Base-by-base conservation (phyloP, 2,329 filamentous ascomycete genomes). In the Diaporthe sp. region DNA sequence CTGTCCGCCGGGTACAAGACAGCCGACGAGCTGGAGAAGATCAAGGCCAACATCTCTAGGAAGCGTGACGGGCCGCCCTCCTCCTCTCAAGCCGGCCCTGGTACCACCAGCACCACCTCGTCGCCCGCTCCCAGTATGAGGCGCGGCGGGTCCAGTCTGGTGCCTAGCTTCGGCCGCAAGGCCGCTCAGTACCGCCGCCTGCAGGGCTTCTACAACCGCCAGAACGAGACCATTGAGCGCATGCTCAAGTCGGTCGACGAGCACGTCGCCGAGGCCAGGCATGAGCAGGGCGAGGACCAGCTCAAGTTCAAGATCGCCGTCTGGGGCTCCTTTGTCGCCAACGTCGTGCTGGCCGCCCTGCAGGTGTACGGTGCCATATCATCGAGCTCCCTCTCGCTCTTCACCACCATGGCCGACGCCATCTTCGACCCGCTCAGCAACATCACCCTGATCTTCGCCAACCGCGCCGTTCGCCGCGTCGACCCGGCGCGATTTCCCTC, bases 351-450 rank as follows among this genome's bases (percentile, higher is more conserved):
- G 8, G 92, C 96, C 0, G 88, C 88, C 5, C 88, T 99, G 25
- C 97, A 99, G 84, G 86, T 98, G 50, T 99, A 97, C 81, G 97
- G 93, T 56, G 97, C 97, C 75, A 90, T 94, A 59, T 91, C 94
- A 0, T 98, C 96, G 0, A 92, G 93, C 61, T 98, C 95, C n/a
- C 89, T 98, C 47, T 98, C 96, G 7, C 91, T 99, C 61, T 98
- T 98, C 86, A 98, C 97, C 22, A 99, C 96, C 76, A 97, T 97
- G 94, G 96, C 96, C 22, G 97, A 99, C 83, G 92, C 96, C 69
- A 88, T 98, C 77, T 98, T 98, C 84, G 97, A 98, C 81, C 97
- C 95, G 12, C 81, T 97, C 80, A 96, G 94, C 80, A 98, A 98
- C 80, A 82, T 98, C 70, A 96, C 94, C 0, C 88, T 98, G 19